phyloP scores from a whole-genome alignment of 441 rosid genomes.

The Manihot esculenta region DNA sequence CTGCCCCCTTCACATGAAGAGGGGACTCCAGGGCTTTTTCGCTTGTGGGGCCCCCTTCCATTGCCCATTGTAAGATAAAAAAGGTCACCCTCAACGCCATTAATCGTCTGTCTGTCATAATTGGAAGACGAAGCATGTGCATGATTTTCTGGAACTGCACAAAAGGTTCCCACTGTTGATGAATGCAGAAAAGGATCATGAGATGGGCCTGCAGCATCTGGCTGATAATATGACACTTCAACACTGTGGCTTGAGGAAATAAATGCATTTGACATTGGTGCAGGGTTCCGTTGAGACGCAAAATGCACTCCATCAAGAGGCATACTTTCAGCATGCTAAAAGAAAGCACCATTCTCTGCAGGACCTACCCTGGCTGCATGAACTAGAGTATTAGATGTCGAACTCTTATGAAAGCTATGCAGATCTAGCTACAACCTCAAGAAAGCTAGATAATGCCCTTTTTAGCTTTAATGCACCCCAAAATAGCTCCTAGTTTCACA shows the following conservation, averaged over 20 bases:
- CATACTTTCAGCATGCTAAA: constrained; percentile 55
- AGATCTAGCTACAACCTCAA: not conserved
- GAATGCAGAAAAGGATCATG: constrained; percentile 51
- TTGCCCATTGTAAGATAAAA: constrained; percentile 50
- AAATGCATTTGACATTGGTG: constrained; percentile 54
- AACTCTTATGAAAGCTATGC: constrained; percentile 7
- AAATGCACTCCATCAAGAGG: constrained; percentile 51
- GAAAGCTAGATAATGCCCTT: not conserved
- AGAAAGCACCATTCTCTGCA: constrained; percentile 52
- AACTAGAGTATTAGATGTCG: constrained; percentile 10
- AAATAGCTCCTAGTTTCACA: not conserved
- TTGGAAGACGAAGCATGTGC: constrained; percentile 59
- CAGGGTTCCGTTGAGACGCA: constrained; percentile 64
- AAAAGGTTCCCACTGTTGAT: constrained; percentile 43
- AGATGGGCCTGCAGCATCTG: constrained; percentile 51
- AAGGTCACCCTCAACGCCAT: constrained; percentile 54
- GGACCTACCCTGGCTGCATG: constrained; percentile 54
- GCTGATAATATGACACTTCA: constrained; percentile 56
- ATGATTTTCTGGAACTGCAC: constrained; percentile 52
- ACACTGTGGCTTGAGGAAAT: constrained; percentile 42
- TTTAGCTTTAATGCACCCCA: not conserved
- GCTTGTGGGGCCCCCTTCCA: constrained; percentile 64
- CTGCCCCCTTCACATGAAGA: constrained; percentile 72
- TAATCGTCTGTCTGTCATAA: constrained; percentile 50
- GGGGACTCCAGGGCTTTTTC: constrained; percentile 69